Conservation (phyloP, 768 basidiomycete genomes). For the Serendipita vermifera region DNA sequence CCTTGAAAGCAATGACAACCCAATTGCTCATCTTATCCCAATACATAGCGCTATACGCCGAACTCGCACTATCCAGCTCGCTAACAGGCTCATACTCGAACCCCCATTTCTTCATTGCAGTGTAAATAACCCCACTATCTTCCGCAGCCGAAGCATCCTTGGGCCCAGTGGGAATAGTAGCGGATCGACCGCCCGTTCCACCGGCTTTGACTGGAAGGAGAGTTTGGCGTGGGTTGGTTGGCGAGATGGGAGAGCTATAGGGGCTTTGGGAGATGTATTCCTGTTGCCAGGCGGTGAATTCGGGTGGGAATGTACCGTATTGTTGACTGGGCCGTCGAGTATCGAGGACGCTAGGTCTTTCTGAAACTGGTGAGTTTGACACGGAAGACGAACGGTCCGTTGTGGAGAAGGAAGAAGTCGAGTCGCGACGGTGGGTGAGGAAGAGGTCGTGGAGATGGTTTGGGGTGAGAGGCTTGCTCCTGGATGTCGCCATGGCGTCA, state of each 20-base stretch:
- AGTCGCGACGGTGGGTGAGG: background rate
- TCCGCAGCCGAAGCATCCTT: background rate
- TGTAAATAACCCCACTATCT: background rate
- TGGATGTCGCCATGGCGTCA: no score
- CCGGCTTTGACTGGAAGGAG: no score
- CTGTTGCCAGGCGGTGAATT: background rate
- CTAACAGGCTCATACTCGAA: constrained; percentile 14
- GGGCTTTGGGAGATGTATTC: background rate
- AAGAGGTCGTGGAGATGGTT: constrained; percentile 2
- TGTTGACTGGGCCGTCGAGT: background rate
- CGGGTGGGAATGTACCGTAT: constrained; percentile 1
- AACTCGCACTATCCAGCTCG: constrained; percentile 15
- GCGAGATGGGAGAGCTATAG: background rate
- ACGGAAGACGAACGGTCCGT: no score
- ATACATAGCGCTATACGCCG: constrained; percentile 17
- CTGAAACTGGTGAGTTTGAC: background rate
- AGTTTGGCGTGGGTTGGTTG: background rate
- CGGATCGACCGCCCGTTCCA: no score
- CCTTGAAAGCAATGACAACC: constrained; percentile 18
- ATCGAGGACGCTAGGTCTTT: background rate
- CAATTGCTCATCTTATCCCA: constrained; percentile 17
- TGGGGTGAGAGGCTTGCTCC: background rate
- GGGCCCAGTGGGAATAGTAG: no score
- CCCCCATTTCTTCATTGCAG: constrained; percentile 3
- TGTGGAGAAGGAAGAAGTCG: no score